Evolutionary conservation across 1,284 basidiomycete genomes (phyloP), one percentile per base, ranked within the genome.

Genomic region (Tilletia walkeri): DNA sequence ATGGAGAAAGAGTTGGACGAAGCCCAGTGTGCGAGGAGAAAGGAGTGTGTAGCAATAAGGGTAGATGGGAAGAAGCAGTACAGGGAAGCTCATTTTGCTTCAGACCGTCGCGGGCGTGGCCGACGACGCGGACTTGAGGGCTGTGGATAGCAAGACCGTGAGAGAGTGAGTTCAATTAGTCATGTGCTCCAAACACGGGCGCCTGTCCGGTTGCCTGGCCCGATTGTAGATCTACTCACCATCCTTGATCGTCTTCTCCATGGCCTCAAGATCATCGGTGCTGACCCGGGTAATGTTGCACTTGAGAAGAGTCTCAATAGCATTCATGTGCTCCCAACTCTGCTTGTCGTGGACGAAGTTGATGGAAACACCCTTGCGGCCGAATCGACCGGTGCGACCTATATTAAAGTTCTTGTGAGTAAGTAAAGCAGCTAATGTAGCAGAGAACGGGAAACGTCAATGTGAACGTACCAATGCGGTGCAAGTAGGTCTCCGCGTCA

Each of bases 401-500:
- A 30, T 30, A 30, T 30, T 30, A 1, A 30, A 30, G 24, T 30
- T 30, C 24, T 30, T 72, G 53, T 20, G 18, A 54, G 41, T 34
- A 56, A 67, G 41, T 14, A 66, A 41, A 20, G 30, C 10, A 49
- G 50, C 56, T 49, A n/a, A 49, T 49, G 48, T 49, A 56, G 53
- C 53, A 30, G 24, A 56, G 18, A 41, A 18, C 47, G 38, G 18
- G 16, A 18, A 50, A 67, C 16, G 24, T 30, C 18, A 36, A 41
- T 47, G 20, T 30, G 24, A 10, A 86, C 90, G 69, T 72, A 93
- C 95, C 95, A 73, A 99, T 99, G 75, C 96, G 90, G 86, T 99
- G 96, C 70, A 99, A 90, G 84, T 99, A 99, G 0, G 95, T 99
- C 86, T 99, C 96, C 41, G 95, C 87, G 84, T 99, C 96, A 0